Percentiles rank a stretch among this genome's conserved stretches.
These are phyloP conservation scores for Fusarium domesticum DNA, from an alignment of 2,329 filamentous ascomycete species.

Conservation along the genomic window DNA sequence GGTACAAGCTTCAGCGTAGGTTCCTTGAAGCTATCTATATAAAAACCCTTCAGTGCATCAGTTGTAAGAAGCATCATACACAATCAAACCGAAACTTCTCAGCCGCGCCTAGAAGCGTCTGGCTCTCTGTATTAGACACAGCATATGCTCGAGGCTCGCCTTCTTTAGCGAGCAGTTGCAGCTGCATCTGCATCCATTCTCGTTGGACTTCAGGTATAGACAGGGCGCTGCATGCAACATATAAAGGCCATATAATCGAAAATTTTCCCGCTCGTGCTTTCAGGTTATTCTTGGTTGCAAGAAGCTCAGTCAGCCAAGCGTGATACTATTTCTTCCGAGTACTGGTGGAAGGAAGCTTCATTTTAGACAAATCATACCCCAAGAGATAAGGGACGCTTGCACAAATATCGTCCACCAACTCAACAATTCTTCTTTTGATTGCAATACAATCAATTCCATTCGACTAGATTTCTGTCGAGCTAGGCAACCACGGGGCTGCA, in stretches of 20 bases:
- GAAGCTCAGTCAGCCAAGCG: too few species aligned
- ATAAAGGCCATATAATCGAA: slow-evolving; percentile 14
- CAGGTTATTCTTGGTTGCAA: background rate
- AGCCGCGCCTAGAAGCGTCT: slow-evolving; percentile 6
- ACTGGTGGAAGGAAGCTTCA: slow-evolving; percentile 2
- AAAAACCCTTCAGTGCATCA: too few species aligned
- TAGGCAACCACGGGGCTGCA: background rate
- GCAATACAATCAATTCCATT: background rate
- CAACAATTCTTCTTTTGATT: background rate
- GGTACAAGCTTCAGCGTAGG: too few species aligned
- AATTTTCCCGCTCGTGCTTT: slow-evolving; percentile 5
- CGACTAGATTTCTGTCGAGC: background rate
- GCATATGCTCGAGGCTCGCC: slow-evolving; percentile 8
- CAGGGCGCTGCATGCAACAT: slow-evolving; percentile 7
- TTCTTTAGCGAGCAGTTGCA: slow-evolving; percentile 6
- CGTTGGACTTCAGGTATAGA: slow-evolving; percentile 5
- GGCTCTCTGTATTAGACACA: slow-evolving; percentile 7
- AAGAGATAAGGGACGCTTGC: slow-evolving; percentile 12
- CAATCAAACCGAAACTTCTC: slow-evolving; percentile 12
- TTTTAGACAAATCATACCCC: slow-evolving; percentile 8
- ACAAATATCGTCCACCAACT: slow-evolving; percentile 9
- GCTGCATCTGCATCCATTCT: slow-evolving; percentile 11
- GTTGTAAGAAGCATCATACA: too few species aligned
- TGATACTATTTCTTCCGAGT: background rate
- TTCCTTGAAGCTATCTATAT: too few species aligned